These are phyloP conservation scores for Rhododendron ferrugineum DNA, from an alignment of 148 eudicot genomes.

Conservation along the genomic window DNA sequence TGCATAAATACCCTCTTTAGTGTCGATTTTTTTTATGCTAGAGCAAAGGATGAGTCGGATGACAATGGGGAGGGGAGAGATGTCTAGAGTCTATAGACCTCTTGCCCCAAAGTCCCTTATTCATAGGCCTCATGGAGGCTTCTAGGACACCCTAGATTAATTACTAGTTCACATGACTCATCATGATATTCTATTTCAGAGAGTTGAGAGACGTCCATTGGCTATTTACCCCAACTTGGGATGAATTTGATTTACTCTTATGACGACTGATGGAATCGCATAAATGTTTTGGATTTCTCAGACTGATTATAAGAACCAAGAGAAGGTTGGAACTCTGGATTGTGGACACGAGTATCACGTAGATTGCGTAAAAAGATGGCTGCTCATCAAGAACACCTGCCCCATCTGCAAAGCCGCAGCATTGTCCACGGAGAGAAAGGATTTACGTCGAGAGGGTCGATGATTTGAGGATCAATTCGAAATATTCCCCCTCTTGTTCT, in stretches of 20 bases:
- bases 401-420: conserved; percentile 79
- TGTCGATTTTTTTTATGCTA: neutral
- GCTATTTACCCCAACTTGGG: neutral
- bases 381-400: conserved; percentile 74
- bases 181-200: neutral
- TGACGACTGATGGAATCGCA: neutral
- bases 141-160: neutral
- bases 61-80: too few species aligned
- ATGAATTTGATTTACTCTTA: neutral
- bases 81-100: neutral
- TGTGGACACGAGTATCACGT: conserved; percentile 91
- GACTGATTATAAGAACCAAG: conserved; percentile 68
- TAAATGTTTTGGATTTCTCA: conserved; percentile 28
- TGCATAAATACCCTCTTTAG: neutral
- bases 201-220: neutral
- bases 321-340: conserved; percentile 56
- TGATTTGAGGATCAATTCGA: neutral
- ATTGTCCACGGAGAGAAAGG: conserved; percentile 37
- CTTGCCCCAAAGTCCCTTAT: neutral
- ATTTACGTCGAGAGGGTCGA: conserved; percentile 1
- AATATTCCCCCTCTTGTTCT: neutral
- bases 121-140: neutral
- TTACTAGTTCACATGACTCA: neutral
- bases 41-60: too few species aligned
- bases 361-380: conserved; percentile 76